A percentile compares a stretch with the other conserved stretches of the same genome.
Conservation (phyloP, 352 stramenopile species). For the Globisporangium viniferum region DNA sequence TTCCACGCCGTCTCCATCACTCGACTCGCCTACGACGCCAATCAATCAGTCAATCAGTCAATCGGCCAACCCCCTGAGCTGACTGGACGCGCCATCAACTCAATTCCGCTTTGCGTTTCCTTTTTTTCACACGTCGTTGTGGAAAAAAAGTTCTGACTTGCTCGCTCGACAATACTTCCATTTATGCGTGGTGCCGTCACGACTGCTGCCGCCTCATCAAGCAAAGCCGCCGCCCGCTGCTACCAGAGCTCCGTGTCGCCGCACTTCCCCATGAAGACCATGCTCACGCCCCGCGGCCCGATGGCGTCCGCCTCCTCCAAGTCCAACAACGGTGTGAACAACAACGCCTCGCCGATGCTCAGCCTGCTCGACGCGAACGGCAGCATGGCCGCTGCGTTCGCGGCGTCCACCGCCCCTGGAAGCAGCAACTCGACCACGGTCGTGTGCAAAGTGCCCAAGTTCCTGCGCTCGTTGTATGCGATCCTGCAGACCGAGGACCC, state of each 20-base stretch:
- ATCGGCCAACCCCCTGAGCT: not conserved
- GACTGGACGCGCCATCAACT: slow-evolving; percentile 3
- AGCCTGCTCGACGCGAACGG: slow-evolving; percentile 15
- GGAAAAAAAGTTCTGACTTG: not conserved
- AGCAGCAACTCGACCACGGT: slow-evolving; percentile 10
- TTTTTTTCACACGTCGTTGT: not conserved
- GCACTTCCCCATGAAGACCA: slow-evolving; percentile 23
- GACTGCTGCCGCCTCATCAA: not conserved
- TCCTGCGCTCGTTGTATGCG: slow-evolving; percentile 73
- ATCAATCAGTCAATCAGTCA: not conserved
- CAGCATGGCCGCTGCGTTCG: slow-evolving; percentile 17
- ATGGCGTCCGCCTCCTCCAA: not conserved
- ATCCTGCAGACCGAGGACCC: slow-evolving; percentile 79
- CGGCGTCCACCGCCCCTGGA: slow-evolving; percentile 9
- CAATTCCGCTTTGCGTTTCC: not conserved
- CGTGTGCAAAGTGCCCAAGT: slow-evolving; percentile 78
- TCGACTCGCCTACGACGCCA: not conserved
- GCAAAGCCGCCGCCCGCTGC: not conserved
- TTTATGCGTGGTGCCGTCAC: slow-evolving; percentile 12
- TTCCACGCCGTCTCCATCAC: not conserved
- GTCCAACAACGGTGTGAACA: not conserved
- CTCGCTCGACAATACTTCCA: not conserved
- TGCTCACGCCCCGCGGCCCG: slow-evolving; percentile 11
- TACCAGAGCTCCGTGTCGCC: slow-evolving; percentile 19
- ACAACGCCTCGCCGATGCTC: not conserved